Conservation (phyloP, 1,284 basidiomycete species). For the Apiotrichum siamense region DNA sequence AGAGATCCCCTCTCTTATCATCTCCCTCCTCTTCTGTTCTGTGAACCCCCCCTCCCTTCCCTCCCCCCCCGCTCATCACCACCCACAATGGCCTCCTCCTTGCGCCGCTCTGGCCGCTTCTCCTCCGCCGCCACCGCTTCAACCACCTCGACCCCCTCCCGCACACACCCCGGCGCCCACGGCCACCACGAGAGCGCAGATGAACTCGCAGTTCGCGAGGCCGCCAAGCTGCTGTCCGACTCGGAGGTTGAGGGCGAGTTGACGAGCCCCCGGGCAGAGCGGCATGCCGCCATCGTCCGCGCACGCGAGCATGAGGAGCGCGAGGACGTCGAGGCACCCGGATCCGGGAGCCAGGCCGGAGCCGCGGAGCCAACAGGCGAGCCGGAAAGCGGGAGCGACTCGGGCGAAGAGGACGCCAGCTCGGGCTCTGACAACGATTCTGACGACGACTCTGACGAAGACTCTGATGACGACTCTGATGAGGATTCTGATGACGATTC, state of each 20-base stretch:
- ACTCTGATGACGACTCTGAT: background rate
- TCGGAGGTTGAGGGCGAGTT: slow-evolving; percentile 10
- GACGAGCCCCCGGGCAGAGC: slow-evolving; percentile 5
- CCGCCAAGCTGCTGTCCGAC: slow-evolving; percentile 17
- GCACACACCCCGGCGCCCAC: slow-evolving; percentile 12
- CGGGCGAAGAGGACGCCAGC: background rate
- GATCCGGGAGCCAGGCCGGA: background rate
- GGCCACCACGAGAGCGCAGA: slow-evolving; percentile 34
- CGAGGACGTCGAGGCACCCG: background rate
- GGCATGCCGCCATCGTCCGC: slow-evolving; percentile 9
- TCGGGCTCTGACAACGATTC: background rate
- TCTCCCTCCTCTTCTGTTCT: too few species aligned
- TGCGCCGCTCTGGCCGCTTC: too few species aligned
- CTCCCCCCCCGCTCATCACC: too few species aligned
- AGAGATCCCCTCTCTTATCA: too few species aligned
- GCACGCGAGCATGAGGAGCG: background rate
- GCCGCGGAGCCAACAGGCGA: background rate
- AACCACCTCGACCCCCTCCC: slow-evolving; percentile 1
- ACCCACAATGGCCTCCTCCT: too few species aligned
- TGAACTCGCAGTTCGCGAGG: slow-evolving; percentile 30
- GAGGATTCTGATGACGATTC: slow-evolving; percentile 7
- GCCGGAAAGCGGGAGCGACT: background rate
- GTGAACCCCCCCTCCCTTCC: too few species aligned
- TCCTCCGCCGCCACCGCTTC: too few species aligned
- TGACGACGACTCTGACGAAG: background rate